Percentiles rank a stretch among this genome's conserved stretches.
phyloP scores from a whole-genome alignment of 352 stramenopile species.

The Phytophthora pisi region DNA sequence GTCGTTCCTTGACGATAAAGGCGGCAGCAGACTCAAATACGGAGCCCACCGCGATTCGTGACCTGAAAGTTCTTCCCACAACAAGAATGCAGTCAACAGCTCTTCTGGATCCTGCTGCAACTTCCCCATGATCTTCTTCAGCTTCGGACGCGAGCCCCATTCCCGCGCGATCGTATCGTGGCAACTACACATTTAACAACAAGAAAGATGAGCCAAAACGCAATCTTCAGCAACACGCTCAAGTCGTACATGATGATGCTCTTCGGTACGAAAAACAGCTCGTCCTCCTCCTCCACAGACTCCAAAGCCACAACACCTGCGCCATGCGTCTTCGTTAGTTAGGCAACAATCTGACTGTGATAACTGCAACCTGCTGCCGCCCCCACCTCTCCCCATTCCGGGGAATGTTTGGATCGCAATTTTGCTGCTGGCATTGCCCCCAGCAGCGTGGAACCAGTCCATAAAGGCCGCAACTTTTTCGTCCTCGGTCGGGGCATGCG shows the following conservation, averaged over 20 bases:
- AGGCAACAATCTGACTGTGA: no score
- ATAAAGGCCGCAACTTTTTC: constrained; percentile 37
- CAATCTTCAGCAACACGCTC: no score
- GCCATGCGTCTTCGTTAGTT: not conserved
- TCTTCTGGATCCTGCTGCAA: constrained; percentile 49
- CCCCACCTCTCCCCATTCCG: constrained; percentile 47
- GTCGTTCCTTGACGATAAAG: constrained; percentile 13
- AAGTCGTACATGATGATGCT: constrained; percentile 47
- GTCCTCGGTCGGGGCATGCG: constrained; percentile 2
- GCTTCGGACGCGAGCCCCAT: constrained; percentile 19
- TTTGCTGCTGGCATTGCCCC: constrained; percentile 30
- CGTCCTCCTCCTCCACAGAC: constrained; percentile 35
- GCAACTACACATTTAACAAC: constrained; percentile 26
- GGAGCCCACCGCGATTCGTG: constrained; percentile 50
- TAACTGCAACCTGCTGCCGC: no score
- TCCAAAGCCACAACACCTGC: constrained; percentile 38
- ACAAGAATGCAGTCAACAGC: constrained; percentile 65
- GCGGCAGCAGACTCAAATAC: constrained; percentile 61
- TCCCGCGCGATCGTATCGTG: constrained; percentile 43
- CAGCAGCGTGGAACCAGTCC: constrained; percentile 47
- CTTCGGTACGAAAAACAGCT: constrained; percentile 51
- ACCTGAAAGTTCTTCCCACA: constrained; percentile 56
- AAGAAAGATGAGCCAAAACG: constrained; percentile 3
- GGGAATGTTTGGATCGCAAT: constrained; percentile 39
- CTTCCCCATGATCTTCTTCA: constrained; percentile 45